Base-by-base conservation (phyloP, 2,329 filamentous ascomycete species). In the Teratosphaeria viscida region DNA sequence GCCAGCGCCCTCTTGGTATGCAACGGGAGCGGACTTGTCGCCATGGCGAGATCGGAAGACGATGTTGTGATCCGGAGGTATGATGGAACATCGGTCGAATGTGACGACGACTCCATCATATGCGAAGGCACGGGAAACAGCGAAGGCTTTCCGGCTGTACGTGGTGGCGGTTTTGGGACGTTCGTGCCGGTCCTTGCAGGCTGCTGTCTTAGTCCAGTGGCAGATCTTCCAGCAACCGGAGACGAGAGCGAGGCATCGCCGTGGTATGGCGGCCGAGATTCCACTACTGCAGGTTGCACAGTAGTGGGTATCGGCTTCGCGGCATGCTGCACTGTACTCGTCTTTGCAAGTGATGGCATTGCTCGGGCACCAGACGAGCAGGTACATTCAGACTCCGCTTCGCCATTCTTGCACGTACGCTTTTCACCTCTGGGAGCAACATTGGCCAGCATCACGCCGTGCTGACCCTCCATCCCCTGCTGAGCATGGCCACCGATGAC, bases 61-160 rank as follows among this genome's bases (percentile, higher is more conserved):
- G 56, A 53, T 2, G 54, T 34, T 19, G 54, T 59, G 11, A 34
- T 57, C 7, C 52, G 19, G 32, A 56, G 34, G 29, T 59, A 54
- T 16, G 58, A 53, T 16, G 58, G 58, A 37, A 59, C 14, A 23
- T 52, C 54, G 10, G 57, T 54, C 10, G 62, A 61, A 19, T 63
- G 61, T n/a, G 62, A 57, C 1, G 60, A 61, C 26, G 59, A 43
- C 16, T 56, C 54, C 52, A 61, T 55, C 54, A 57, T 58, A 57
- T 61, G 60, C 11, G 60, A 58, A 12, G 61, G 63, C 57, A 64
- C 32, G 4, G 37, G 56, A 35, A 54, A 57, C n/a, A 62, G 26
- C 19, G 61, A 63, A 57, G 34, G 26, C 35, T 52, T 61, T 14
- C 37, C 14, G 12, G 14, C 43, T 8, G 47, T 52, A 32, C 27